These are phyloP conservation scores for Alternaria arborescens DNA, from an alignment of 2,329 filamentous ascomycete species.

Conservation along the genomic window DNA sequence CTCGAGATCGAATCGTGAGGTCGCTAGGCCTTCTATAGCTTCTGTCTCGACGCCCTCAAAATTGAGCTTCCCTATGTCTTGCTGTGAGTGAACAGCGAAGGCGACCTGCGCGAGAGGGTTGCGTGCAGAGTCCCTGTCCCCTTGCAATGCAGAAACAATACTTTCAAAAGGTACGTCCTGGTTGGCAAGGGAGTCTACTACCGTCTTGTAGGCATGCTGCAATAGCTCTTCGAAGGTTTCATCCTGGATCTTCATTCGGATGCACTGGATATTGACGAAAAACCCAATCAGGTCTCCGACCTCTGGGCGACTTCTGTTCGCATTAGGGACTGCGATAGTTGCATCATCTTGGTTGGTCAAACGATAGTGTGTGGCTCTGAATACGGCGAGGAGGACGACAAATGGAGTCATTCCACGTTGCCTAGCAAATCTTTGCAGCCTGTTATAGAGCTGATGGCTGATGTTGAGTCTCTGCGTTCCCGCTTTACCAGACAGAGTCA, in stretches of 20 bases:
- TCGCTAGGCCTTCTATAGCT: background rate
- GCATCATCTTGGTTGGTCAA: conserved; percentile 1
- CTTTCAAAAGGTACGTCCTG: conserved; percentile 9
- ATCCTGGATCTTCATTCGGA: conserved; percentile 11
- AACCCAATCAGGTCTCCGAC: conserved; percentile 19
- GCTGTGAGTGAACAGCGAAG: conserved; percentile 6
- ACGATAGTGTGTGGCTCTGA: conserved; percentile 15
- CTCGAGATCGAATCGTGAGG: background rate
- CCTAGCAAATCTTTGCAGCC: background rate
- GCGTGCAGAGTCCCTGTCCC: conserved; percentile 2
- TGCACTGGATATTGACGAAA: conserved; percentile 21
- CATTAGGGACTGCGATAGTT: conserved; percentile 1
- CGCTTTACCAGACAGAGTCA: background rate
- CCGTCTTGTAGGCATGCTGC: background rate
- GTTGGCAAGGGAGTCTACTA: background rate
- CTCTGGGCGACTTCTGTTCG: conserved; percentile 14
- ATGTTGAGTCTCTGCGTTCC: background rate
- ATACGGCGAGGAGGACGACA: too few relatives aligned
- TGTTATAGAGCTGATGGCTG: background rate
- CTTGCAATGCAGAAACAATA: conserved; percentile 2
- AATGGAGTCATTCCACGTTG: too few relatives aligned
- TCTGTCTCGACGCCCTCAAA: background rate
- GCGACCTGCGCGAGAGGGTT: background rate
- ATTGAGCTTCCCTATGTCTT: background rate
- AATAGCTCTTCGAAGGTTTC: conserved; percentile 15